Evolutionary conservation across 805 yeast genomes (phyloP), one percentile per base, ranked within the genome.

Genomic region (Kurtzmaniella fragi): DNA sequence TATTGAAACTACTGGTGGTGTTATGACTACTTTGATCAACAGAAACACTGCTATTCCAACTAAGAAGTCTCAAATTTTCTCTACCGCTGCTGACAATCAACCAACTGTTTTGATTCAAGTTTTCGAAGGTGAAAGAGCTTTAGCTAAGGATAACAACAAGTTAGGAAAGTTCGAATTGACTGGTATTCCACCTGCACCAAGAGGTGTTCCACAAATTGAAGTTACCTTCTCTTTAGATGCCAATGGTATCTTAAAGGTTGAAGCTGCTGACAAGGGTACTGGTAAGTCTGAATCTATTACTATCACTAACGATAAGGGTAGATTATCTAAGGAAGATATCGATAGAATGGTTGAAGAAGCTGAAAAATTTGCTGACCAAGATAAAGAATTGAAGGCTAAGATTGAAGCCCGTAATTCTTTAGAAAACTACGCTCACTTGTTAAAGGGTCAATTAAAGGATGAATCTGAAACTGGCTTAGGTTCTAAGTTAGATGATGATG

Each of bases 1-100:
- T 87, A 95, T 91, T 71, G 98, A 95, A 77, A 93, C 93, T 85
- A 93, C 90, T 76, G 99, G 99, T 76, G 95, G 93, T 74, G 91
- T 93, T 67, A 90, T 91, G 77, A 95, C 97, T 64, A 93, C 95
- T 63, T 95, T 93, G 69, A 95, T 93, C 57, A 96, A 96, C 77
- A 89, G 99, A 80, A 93, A 93, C 86, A 86, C 98, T 58, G 91
- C 98, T 61, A 95, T 91, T 59, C 99, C 99, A 73, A 91, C 98
- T 71, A 85, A 89, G 75, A 91, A 91, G 85, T 84, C 96, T 67
- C 89, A 95, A 79, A 91, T 95, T 57, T 91, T 91, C 88, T 89
- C 99, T 67, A 91, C 99, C 56, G 95, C 87, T 63, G 95, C 85
- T 59, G 99, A 91, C 80, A 88, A 87, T 80, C 99, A 91, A 78